A percentile compares a stretch with the other conserved stretches of the same genome.
Conservation (phyloP, 2,329 filamentous ascomycete species). For the Cercospora zeina region DNA sequence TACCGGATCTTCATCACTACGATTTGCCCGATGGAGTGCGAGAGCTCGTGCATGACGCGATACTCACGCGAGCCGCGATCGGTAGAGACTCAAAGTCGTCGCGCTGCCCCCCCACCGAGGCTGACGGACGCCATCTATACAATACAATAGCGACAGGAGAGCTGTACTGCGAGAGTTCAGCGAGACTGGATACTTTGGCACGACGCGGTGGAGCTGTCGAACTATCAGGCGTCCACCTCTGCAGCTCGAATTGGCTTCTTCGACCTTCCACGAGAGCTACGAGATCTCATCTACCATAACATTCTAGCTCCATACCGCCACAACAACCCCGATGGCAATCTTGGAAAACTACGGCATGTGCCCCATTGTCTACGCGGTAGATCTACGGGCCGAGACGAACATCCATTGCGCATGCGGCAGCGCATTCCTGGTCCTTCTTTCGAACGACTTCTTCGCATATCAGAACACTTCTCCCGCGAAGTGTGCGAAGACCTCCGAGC, state of each 20-base stretch:
- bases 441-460: background rate
- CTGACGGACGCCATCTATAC: background rate
- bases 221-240: background rate
- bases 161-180: background rate
- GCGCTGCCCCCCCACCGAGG: background rate
- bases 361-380: background rate
- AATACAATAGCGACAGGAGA: background rate
- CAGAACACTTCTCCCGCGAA: background rate
- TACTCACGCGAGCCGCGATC: conserved; percentile 2
- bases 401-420: conserved; percentile 7
- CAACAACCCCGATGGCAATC: conserved; percentile 1
- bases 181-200: background rate
- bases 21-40: background rate
- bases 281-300: background rate
- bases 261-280: conserved; percentile 5
- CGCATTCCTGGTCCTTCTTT: conserved; percentile 5
- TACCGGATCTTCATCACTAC: background rate
- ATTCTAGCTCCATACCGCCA: background rate
- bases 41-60: conserved; percentile 16
- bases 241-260: background rate
- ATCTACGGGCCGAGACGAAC: conserved; percentile 1
- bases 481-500: conserved; percentile 8
- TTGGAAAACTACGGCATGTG: conserved; percentile 4
- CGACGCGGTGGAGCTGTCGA: background rate
- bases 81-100: background rate